Percentiles rank a stretch among this genome's conserved stretches.
Conservation (phyloP, 169 alveolate species). For the Plasmodium inui region DNA sequence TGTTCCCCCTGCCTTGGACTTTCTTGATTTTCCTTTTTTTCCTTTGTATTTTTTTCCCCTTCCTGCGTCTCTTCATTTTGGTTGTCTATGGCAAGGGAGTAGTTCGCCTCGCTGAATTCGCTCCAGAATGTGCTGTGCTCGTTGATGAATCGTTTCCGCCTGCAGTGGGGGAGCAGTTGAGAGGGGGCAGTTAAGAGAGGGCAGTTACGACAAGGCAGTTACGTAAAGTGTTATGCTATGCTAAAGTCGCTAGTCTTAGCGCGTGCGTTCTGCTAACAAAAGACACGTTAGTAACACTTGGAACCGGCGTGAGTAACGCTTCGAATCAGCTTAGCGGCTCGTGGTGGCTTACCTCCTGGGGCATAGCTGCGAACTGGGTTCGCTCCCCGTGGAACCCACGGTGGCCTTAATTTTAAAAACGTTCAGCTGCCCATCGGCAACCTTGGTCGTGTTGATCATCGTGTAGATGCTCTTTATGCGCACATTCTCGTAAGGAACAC, state of each 20-base stretch:
- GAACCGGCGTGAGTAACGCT: background rate
- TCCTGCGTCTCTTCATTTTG: background rate
- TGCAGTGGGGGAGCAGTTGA: background rate
- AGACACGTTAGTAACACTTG: background rate
- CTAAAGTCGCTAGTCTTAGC: background rate
- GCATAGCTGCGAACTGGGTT: background rate
- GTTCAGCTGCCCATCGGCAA: background rate
- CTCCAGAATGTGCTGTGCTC: conserved; percentile 76
- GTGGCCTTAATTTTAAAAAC: conserved; percentile 25
- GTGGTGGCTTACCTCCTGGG: background rate
- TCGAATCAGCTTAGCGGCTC: background rate
- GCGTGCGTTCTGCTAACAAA: background rate
- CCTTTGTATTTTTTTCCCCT: background rate
- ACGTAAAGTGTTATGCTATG: background rate
- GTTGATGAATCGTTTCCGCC: conserved; percentile 62
- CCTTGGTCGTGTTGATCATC: conserved; percentile 3
- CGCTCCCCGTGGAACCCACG: background rate
- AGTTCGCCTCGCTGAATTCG: conserved; percentile 37
- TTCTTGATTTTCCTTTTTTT: background rate
- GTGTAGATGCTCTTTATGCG: conserved; percentile 44
- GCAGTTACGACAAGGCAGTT: background rate
- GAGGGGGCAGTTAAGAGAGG: background rate
- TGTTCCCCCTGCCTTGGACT: background rate
- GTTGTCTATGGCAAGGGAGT: background rate
- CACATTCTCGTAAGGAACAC: conserved; percentile 48